Percentiles rank a stretch among this genome's conserved stretches.
Evolutionary conservation across 208 protist genomes (phyloP).

Genomic region (Leishmania tarentolae): DNA sequence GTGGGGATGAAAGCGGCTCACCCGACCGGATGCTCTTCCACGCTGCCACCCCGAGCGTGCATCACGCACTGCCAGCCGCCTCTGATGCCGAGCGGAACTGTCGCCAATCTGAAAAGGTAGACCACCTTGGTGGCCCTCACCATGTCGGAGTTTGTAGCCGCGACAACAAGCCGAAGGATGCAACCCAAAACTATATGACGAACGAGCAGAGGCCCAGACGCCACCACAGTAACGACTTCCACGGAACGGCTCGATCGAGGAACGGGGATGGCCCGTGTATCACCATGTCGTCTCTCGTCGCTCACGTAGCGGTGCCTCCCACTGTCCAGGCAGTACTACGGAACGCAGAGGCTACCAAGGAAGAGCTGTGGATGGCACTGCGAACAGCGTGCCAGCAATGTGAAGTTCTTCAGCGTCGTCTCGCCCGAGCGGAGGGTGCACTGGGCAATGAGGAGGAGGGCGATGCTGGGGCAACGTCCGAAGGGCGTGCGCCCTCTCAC

Average conservation of each 20-base stretch:
- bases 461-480: background rate
- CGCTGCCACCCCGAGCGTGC: background rate
- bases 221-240: background rate
- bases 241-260: background rate
- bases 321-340: constrained; percentile 22
- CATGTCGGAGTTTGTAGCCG: background rate
- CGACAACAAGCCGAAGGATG: background rate
- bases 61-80: background rate
- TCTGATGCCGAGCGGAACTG: background rate
- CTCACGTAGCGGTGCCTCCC: constrained; percentile 16
- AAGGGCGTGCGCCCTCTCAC: background rate
- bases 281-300: constrained; percentile 7
- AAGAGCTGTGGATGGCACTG: constrained; percentile 28
- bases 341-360: constrained; percentile 20
- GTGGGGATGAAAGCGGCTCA: background rate
- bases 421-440: background rate
- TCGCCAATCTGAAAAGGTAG: background rate
- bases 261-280: background rate
- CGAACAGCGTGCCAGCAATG: constrained; percentile 20
- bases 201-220: background rate
- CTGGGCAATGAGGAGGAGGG: constrained; percentile 1
- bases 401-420: constrained; percentile 21
- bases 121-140: background rate
- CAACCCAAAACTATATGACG: background rate
- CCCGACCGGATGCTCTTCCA: background rate